Base-by-base conservation (phyloP, 176 grass and related monocot genomes). In the Phoenix dactylifera region DNA sequence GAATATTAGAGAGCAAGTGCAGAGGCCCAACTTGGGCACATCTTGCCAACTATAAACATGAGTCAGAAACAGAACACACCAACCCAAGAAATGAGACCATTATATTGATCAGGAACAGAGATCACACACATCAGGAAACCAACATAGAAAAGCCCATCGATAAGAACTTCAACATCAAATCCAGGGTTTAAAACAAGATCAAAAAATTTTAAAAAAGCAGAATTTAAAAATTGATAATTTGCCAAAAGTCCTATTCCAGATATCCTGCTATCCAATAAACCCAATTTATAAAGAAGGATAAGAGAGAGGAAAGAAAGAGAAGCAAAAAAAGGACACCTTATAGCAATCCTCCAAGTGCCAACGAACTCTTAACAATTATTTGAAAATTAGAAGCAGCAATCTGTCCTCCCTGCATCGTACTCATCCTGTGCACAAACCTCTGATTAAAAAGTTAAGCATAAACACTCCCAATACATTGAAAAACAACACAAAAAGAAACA, bases 391-490 rank as follows among this genome's bases (percentile, higher is more conserved):
- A 89, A 49, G 86, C 83, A 22, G 71, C 72, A 66, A 97, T 91
- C 49, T 85, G 63, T 24, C 83, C 92, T 50, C 92, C 86, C 71
- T 91, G 87, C 92, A n/a, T n/a, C n/a, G n/a, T n/a, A n/a, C n/a
- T 62, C 92, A 90, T 97, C n/a, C 81, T 97, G 64, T 73, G 65
- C 29, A 74, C 64, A 39, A 97, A 97, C 30, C 92, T 88, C 87
- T 90, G 72, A 9, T n/a, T 16, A 12, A 35, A 28, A 35, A 26
- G 26, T 7, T 6, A 35, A 35, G 9, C 5, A 35, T 7, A 35
- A 35, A 35, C 7, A 7, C 0, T 6, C 26, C 30, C 0, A 35
- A 35, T 35, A 7, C 26, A 60, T 3, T 29, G 16, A 66, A 62
- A 72, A n/a, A n/a, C n/a, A n/a, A n/a, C n/a, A 6, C n/a, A 50